Conservation (phyloP, 2,329 filamentous ascomycete species). For the Penicillium sp. region DNA sequence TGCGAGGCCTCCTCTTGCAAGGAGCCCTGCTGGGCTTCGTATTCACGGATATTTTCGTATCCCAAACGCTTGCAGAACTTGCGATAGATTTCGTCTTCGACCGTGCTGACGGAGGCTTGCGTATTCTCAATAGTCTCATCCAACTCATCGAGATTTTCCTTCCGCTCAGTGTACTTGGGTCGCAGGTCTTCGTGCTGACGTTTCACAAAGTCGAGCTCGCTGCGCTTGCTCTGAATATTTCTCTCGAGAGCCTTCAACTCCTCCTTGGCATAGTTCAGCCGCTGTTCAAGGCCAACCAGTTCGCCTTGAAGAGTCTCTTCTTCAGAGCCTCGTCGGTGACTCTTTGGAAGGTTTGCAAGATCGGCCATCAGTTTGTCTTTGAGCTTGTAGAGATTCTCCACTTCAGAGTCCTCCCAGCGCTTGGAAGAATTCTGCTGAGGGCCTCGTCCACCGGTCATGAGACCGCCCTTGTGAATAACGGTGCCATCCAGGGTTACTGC, state of each 20-base stretch:
- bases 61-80: conserved; percentile 86
- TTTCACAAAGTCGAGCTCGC: conserved; percentile 76
- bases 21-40: conserved; percentile 90
- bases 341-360: conserved; percentile 78
- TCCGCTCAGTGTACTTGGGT: conserved; percentile 78
- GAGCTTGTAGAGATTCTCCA: conserved; percentile 80
- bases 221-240: conserved; percentile 83
- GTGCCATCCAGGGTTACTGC: conserved; percentile 94
- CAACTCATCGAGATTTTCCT: conserved; percentile 69
- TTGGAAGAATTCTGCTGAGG: conserved; percentile 73
- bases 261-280: conserved; percentile 71
- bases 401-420: conserved; percentile 86
- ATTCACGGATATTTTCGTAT: conserved; percentile 87
- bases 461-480: conserved; percentile 92
- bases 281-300: conserved; percentile 78
- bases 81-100: conserved; percentile 87
- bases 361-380: conserved; percentile 78
- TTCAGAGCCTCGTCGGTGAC: conserved; percentile 73
- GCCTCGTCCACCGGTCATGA: conserved; percentile 94
- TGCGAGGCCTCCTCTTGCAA: conserved; percentile 88
- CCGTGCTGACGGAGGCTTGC: conserved; percentile 71
- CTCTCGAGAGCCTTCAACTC: conserved; percentile 80
- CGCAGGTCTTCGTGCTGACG: conserved; percentile 75
- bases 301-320: conserved; percentile 85
- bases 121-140: conserved; percentile 62